Conservation (phyloP, 768 basidiomycete species). For the Agrocybe pediades region DNA sequence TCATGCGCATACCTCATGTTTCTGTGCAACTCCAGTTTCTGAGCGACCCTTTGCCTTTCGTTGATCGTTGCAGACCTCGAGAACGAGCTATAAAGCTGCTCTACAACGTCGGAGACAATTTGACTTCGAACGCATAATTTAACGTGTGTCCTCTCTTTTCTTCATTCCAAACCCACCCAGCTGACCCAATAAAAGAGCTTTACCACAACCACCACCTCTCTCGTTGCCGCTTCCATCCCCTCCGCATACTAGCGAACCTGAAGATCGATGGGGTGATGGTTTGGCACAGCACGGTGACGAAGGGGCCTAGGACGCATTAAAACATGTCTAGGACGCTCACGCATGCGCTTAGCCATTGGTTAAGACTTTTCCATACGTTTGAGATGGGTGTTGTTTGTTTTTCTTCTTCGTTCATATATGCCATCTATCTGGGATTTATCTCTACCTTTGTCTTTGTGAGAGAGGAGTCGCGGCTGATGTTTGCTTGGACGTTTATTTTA, state of each 20-base stretch:
- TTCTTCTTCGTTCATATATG: no score
- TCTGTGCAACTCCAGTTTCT: no score
- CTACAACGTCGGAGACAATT: slow-evolving; percentile 33
- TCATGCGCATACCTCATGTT: not conserved
- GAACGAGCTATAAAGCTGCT: slow-evolving; percentile 35
- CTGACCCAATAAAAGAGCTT: slow-evolving; percentile 21
- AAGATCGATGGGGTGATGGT: slow-evolving; percentile 34
- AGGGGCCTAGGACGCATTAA: not conserved
- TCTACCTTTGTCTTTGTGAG: no score
- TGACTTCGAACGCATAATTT: slow-evolving; percentile 42
- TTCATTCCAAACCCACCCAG: not conserved
- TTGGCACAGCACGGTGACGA: slow-evolving; percentile 2
- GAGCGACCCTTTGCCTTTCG: no score
- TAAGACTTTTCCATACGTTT: slow-evolving; percentile 45
- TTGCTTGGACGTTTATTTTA: slow-evolving; percentile 21
- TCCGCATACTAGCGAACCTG: slow-evolving; percentile 26
- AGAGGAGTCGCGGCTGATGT: not conserved
- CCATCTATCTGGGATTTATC: no score
- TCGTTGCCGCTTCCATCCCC: slow-evolving; percentile 47
- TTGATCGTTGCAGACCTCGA: slow-evolving; percentile 17
- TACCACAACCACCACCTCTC: slow-evolving; percentile 21
- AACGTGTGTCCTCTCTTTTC: slow-evolving; percentile 5
- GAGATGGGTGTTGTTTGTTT: not conserved
- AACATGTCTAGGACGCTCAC: slow-evolving; percentile 32
- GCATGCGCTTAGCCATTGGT: slow-evolving; percentile 51